Evolutionary conservation across 106 monocot genomes (phyloP).

Genomic region (Acorus calamus): DNA sequence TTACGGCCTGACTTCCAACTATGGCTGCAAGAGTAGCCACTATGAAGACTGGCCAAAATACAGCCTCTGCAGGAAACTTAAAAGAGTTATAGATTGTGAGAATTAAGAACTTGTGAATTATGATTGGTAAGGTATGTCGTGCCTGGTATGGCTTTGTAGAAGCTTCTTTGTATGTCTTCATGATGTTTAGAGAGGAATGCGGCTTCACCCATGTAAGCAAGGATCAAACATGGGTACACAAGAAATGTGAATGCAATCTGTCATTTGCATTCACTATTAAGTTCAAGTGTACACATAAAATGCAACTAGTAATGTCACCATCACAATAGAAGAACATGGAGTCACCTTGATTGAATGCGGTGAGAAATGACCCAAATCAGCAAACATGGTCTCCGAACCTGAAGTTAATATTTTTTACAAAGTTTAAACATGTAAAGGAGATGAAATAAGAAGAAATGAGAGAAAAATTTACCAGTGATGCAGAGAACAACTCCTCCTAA

Average conservation of each 20-base stretch:
- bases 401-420: neutral
- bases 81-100: neutral
- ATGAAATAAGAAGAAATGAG: neutral
- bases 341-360: conserved; percentile 48
- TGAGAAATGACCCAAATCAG: conserved; percentile 68
- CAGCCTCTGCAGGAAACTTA: conserved; percentile 31
- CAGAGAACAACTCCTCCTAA: conserved; percentile 67
- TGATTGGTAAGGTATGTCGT: conserved; percentile 1
- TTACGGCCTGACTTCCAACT: conserved; percentile 80
- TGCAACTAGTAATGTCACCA: too few relatives aligned
- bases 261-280: neutral
- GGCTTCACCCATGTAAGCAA: conserved; percentile 88
- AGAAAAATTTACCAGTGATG: conserved; percentile 42
- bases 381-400: conserved; percentile 80
- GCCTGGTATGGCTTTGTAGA: conserved; percentile 75
- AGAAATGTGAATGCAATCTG: conserved; percentile 67
- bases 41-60: conserved; percentile 83
- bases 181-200: conserved; percentile 82
- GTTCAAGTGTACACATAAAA: too few relatives aligned
- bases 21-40: conserved; percentile 64
- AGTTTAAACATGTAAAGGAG: neutral
- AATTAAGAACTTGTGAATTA: neutral
- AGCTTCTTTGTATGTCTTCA: conserved; percentile 65
- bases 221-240: conserved; percentile 73
- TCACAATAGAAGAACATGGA: neutral